Evolutionary conservation across 164 flowering plant species (phyloP).

Genomic region (Umbilicus rupestris): DNA sequence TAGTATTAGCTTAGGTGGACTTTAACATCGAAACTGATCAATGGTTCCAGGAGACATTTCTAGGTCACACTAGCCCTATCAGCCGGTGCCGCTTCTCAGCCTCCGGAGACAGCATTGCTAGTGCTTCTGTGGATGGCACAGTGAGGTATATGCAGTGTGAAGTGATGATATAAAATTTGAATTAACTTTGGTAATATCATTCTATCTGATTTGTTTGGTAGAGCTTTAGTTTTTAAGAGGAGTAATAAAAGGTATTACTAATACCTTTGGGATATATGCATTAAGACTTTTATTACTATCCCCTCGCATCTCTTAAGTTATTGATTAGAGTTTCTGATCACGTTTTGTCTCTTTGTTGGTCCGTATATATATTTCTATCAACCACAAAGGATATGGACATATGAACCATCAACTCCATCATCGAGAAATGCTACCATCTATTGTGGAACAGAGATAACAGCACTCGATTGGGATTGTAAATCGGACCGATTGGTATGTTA

Average conservation of each 20-base stretch:
- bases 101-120: slow-evolving; percentile 87
- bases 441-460: slow-evolving; percentile 87
- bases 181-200: neutral
- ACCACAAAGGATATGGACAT: slow-evolving; percentile 77
- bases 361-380: neutral
- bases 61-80: slow-evolving; percentile 92
- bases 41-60: slow-evolving; percentile 68
- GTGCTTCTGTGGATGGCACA: slow-evolving; percentile 93
- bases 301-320: too few relatives aligned
- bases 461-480: slow-evolving; percentile 97
- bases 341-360: neutral
- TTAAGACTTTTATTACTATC: neutral
- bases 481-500: slow-evolving; percentile 79
- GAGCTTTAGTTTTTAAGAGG: neutral
- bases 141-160: slow-evolving; percentile 56
- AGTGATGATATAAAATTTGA: neutral
- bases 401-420: slow-evolving; percentile 68
- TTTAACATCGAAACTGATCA: neutral
- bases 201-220: neutral
- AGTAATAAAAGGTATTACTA: neutral
- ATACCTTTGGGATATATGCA: neutral
- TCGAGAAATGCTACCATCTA: slow-evolving; percentile 95
- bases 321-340: neutral
- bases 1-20: neutral
- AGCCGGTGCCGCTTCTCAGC: slow-evolving; percentile 87